A percentile compares a stretch with the other conserved stretches of the same genome.
These are phyloP conservation scores for Diaporthe helianthi DNA, from an alignment of 2,329 filamentous ascomycete genomes.

Conservation along the genomic window DNA sequence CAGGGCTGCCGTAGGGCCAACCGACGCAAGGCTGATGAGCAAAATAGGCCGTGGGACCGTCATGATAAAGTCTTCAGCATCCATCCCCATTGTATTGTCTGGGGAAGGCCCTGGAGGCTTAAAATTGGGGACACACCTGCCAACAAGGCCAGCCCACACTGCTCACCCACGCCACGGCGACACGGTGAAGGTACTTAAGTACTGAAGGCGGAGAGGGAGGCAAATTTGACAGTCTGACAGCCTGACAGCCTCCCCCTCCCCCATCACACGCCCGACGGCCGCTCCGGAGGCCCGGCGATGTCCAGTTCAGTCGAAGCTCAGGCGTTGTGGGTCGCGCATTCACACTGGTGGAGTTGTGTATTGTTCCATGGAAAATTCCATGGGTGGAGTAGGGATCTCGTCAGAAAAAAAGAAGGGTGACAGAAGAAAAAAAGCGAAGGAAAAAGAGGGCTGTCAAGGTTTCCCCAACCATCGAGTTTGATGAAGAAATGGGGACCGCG, in stretches of 20 bases:
- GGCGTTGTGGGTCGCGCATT: slow-evolving; percentile 21
- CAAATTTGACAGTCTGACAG: slow-evolving; percentile 9
- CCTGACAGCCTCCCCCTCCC: not conserved
- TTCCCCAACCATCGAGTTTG: slow-evolving; percentile 29
- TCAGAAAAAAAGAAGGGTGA: slow-evolving; percentile 7
- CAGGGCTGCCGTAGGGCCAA: slow-evolving; percentile 20
- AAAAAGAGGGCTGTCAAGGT: slow-evolving; percentile 25
- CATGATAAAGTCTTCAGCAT: slow-evolving; percentile 18
- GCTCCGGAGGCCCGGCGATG: slow-evolving; percentile 24
- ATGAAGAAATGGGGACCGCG: slow-evolving; percentile 19
- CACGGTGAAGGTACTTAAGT: not conserved
- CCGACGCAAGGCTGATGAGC: slow-evolving; percentile 25
- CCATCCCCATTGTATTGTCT: slow-evolving; percentile 18
- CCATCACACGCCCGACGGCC: slow-evolving; percentile 13
- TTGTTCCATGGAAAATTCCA: slow-evolving; percentile 36
- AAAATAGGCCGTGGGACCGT: slow-evolving; percentile 9
- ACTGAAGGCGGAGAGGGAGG: not conserved
- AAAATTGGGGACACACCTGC: slow-evolving; percentile 16
- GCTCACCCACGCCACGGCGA: not conserved
- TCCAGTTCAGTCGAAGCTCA: slow-evolving; percentile 21
- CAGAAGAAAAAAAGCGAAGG: not conserved
- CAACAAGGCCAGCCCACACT: not conserved
- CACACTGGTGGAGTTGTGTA: slow-evolving; percentile 28
- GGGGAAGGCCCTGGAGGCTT: slow-evolving; percentile 29
- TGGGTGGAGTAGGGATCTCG: slow-evolving; percentile 29